These are phyloP conservation scores for Nothomitra cinnamomea DNA, from an alignment of 2,329 filamentous ascomycete species.

Conservation along the genomic window DNA sequence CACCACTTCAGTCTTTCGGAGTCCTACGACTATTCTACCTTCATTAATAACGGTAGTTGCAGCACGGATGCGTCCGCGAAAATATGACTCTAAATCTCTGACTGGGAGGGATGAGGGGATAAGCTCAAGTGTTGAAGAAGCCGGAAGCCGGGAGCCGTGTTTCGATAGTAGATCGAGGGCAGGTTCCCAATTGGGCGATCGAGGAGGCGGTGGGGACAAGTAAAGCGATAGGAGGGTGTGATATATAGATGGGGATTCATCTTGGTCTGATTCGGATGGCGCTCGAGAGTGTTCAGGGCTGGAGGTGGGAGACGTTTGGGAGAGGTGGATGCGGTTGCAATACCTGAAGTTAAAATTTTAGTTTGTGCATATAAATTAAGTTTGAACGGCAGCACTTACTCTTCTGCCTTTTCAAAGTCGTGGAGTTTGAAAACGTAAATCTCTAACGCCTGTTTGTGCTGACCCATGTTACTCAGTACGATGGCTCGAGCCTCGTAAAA, in stretches of 20 bases:
- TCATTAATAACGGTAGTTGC: conserved; percentile 72
- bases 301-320: conserved; percentile 26
- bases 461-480: conserved; percentile 84
- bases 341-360: conserved; percentile 38
- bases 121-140: conserved; percentile 66
- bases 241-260: conserved; percentile 50
- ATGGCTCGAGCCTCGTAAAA: conserved; percentile 87
- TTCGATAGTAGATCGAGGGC: conserved; percentile 78
- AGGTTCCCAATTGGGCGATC: conserved; percentile 56
- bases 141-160: conserved; percentile 81
- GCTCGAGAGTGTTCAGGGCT: conserved; percentile 19
- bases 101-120: conserved; percentile 71
- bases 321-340: conserved; percentile 69
- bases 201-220: conserved; percentile 58
- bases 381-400: conserved; percentile 37
- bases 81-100: conserved; percentile 70
- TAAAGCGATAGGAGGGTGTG: conserved; percentile 82
- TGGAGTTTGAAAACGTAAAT: conserved; percentile 94
- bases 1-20: conserved; percentile 67
- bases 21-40: conserved; percentile 55
- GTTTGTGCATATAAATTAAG: background rate
- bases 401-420: conserved; percentile 79
- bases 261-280: conserved; percentile 12
- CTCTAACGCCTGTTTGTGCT: conserved; percentile 87
- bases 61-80: conserved; percentile 73